A percentile compares a stretch with the other conserved stretches of the same genome.
These are phyloP conservation scores for Triticum urartu DNA, from an alignment of 176 grass and related monocot genomes.

Conservation along the genomic window DNA sequence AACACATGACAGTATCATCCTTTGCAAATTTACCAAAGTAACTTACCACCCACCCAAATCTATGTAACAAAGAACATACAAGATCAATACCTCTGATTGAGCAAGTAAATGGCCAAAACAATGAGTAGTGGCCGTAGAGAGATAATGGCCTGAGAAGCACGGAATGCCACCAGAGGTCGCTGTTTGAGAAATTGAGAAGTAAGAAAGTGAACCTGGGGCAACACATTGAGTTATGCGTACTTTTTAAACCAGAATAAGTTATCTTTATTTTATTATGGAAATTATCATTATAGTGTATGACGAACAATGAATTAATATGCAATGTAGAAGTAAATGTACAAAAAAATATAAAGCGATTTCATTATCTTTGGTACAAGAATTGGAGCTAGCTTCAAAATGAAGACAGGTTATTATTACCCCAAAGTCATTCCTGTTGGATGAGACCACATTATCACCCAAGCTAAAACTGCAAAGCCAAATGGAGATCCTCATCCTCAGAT, in stretches of 20 bases:
- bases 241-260: neutral
- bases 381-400: neutral
- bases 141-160: slow-evolving; percentile 63
- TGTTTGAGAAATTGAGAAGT: slow-evolving; percentile 76
- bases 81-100: neutral
- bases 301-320: too few species aligned
- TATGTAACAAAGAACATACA: neutral
- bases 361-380: neutral
- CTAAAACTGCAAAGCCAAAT: slow-evolving; percentile 1
- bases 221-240: slow-evolving; percentile 24
- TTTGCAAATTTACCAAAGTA: neutral
- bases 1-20: neutral
- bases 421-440: neutral
- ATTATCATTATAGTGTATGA: too few species aligned
- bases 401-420: too few species aligned
- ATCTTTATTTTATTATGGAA: neutral
- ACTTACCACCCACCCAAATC: neutral
- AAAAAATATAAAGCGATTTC: neutral
- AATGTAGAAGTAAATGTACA: neutral
- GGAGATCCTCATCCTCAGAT: neutral
- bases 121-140: neutral
- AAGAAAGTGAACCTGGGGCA: slow-evolving; percentile 61
- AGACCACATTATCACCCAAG: neutral
- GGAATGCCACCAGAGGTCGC: slow-evolving; percentile 44
- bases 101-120: slow-evolving; percentile 12